Evolutionary conservation across 164 flowering plant species (phyloP).

Genomic region (Buxus sempervirens): DNA sequence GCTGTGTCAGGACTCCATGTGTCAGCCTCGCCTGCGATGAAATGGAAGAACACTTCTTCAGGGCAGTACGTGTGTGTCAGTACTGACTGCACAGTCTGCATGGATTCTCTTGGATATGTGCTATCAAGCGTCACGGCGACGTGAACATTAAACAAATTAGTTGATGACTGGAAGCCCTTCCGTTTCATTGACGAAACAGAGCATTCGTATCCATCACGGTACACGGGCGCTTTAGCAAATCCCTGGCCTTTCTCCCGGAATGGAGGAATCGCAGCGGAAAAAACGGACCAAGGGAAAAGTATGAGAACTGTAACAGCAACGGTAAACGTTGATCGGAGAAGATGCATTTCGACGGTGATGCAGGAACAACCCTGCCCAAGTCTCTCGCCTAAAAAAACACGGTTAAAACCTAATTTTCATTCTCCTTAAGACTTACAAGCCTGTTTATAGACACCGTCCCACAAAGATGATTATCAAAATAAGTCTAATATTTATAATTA

Average conservation of each 20-base stretch:
- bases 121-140: constrained; percentile 41
- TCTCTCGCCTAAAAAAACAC: no score
- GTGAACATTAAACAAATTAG: constrained; percentile 29
- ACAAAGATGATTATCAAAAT: no score
- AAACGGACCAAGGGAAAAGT: constrained; percentile 10
- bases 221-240: constrained; percentile 67
- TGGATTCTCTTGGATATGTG: constrained; percentile 55
- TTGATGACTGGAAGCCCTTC: neutral
- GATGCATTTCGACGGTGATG: constrained; percentile 1
- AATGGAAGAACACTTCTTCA: constrained; percentile 65
- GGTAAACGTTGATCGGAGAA: constrained; percentile 3
- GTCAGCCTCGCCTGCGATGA: constrained; percentile 64
- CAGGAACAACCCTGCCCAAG: neutral
- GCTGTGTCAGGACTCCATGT: no score
- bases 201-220: constrained; percentile 49
- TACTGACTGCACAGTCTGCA: constrained; percentile 68
- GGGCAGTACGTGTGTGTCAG: constrained; percentile 75
- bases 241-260: constrained; percentile 22
- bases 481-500: no score
- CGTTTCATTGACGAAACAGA: constrained; percentile 6
- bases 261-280: constrained; percentile 44
- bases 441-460: no score
- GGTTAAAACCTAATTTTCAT: no score
- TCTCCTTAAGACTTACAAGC: no score
- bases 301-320: neutral